Conservation (phyloP, 129 eudicot species). For the Heracleum sosnowskyi region DNA sequence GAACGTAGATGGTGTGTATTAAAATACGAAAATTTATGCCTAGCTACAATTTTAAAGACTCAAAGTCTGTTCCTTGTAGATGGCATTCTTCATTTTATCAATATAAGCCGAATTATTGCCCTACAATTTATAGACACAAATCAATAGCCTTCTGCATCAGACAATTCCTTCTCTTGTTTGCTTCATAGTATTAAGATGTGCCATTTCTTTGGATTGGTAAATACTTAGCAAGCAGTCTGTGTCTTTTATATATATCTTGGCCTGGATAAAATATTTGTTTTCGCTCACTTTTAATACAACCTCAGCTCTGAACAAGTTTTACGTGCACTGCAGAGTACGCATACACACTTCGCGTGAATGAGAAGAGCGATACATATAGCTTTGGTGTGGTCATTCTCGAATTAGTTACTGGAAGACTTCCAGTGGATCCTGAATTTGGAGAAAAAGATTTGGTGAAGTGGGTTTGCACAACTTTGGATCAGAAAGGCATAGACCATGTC, state of each 20-base stretch:
- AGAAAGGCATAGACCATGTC: constrained; percentile 75
- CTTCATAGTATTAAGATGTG: not conserved
- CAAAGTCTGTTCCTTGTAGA: not conserved
- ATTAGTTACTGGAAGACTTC: constrained; percentile 83
- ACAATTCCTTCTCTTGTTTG: not conserved
- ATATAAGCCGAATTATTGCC: not conserved
- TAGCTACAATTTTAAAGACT: not conserved
- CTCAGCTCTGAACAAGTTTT: not conserved
- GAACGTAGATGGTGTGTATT: not conserved
- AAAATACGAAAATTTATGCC: not conserved
- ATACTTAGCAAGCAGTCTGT: not conserved
- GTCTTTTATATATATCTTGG: not conserved
- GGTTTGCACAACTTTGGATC: constrained; percentile 82
- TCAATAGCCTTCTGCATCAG: not conserved
- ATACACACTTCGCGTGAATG: constrained; percentile 95
- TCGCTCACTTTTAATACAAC: not conserved
- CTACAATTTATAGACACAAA: not conserved
- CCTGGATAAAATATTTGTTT: not conserved
- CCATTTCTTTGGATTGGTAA: not conserved
- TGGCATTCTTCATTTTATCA: not conserved
- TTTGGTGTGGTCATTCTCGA: constrained; percentile 90
- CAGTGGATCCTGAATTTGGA: constrained; percentile 87
- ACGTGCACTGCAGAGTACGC: constrained; percentile 63
- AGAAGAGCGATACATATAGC: constrained; percentile 90
- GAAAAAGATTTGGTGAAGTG: constrained; percentile 94